Evolutionary conservation across 805 yeast genomes (phyloP), one percentile per base, ranked within the genome.

Genomic region (Pichia sporocuriosa): DNA sequence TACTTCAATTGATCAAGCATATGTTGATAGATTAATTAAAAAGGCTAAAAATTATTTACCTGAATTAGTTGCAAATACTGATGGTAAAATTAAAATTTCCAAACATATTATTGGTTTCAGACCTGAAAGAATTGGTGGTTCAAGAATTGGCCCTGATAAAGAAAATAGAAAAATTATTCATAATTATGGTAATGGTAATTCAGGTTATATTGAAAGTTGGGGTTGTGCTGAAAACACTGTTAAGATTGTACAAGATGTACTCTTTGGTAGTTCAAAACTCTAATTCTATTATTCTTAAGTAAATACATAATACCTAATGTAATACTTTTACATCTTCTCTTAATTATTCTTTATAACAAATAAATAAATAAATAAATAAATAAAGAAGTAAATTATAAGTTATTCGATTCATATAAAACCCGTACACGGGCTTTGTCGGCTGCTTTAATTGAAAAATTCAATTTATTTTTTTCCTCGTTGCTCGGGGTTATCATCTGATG

Each of bases 91-190:
- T 36, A 79, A 75, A 40, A 63, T 81, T 15, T 62, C 65, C 17
- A 63, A 68, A 36, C 57, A 70, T 26, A 77, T 77, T 53, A 82
- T 81, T n/a, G 88, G 86, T 0, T 77, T 81, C 53, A 68, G 87
- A 52, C 87, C 87, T 1, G 81, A 76, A 1, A 68, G 86, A 55
- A 50, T 58, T 5, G 77, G 74, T 9, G 88, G 87, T 1, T 58
- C 72, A 7, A 63, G 77, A 38, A 58, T 77, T 6, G 70, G 69
- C 22, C 33, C 48, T 12, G 67, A 63, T 39, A 43, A 40, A 7
- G 30, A 50, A 4, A 20, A 50, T 12, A 47, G 47, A 9, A 50
- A 50, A n/a, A 19, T 79, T 11, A 61, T 82, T n/a, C 77, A 80
- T 50, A 80, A 77, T 22, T 81, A 82, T 53, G 89, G 89, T 11